phyloP scores from a whole-genome alignment of 305 asterid genomes.

The Plantago coronopus region DNA sequence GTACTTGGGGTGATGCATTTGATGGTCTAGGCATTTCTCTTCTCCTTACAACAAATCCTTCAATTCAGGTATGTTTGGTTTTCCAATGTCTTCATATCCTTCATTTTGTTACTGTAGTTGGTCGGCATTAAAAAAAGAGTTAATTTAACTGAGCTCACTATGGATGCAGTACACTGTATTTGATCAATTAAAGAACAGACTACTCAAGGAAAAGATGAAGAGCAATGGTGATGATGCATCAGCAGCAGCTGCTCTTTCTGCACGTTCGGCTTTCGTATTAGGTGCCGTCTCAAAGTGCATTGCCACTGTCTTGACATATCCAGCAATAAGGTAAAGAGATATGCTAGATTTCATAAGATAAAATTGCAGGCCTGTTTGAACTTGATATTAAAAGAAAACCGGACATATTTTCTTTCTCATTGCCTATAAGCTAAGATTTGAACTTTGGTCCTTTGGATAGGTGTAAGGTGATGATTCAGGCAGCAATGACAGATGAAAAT shows the following conservation, averaged over 20 bases:
- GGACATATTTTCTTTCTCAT: neutral
- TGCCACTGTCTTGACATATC: slow-evolving; percentile 82
- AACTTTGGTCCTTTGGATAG: slow-evolving; percentile 32
- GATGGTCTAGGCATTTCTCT: slow-evolving; percentile 93
- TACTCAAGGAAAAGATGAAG: slow-evolving; percentile 44
- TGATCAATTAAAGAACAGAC: slow-evolving; percentile 74
- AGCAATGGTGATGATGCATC: slow-evolving; percentile 30
- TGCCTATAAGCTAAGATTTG: slow-evolving; percentile 14
- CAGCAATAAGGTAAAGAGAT: slow-evolving; percentile 63
- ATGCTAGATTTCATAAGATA: neutral
- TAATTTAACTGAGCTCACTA: slow-evolving; percentile 11
- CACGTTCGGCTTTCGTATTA: slow-evolving; percentile 66
- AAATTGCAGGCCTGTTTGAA: neutral
- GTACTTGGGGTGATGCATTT: slow-evolving; percentile 71
- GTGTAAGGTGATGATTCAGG: slow-evolving; percentile 93
- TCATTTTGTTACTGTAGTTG: slow-evolving; percentile 3
- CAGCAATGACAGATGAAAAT: slow-evolving; percentile 66
- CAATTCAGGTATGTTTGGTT: slow-evolving; percentile 62
- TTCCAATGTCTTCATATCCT: neutral
- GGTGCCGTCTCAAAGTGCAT: slow-evolving; percentile 89
- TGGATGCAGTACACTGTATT: slow-evolving; percentile 73
- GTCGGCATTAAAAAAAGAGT: neutral
- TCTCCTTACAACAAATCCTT: slow-evolving; percentile 83
- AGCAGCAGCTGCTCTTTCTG: slow-evolving; percentile 69
- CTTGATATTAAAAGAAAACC: no score